Base-by-base conservation (phyloP, 2,329 filamentous ascomycete species). In the Fusarium sacchari region DNA sequence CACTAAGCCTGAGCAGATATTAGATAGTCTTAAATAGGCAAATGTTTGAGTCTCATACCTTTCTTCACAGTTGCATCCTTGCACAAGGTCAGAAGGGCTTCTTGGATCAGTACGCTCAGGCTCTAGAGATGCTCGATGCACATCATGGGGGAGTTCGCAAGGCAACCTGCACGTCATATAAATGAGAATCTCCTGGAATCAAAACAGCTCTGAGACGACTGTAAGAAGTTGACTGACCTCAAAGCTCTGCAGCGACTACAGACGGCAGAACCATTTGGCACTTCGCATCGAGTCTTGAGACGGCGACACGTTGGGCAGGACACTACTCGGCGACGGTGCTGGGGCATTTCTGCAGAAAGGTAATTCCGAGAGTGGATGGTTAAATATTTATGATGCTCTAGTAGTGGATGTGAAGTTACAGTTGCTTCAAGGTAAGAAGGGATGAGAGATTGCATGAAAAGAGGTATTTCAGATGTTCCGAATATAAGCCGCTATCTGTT, bases 121-220 rank as follows among this genome's bases (percentile, higher is more conserved):
- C n/a, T 10, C 13, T 24, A 11, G 8, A 2, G n/a, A 22, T 10
- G 37, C n/a, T 2, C 49, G 49, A 22, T 53, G 18, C 3, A 1
- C n/a, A 6, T 26, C 18, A 3, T 5, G 6, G 14, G 50, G 50
- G 3, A 53, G 34, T 7, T 53, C 24, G 10, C 50, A 53, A 13
- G 49, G 18, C 1, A 53, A 12, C 12, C 49, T 53, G 7, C 7
- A 7, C 3, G 3, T 5, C 4, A 24, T 17, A 3, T 49, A 3
- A n/a, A 32, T 32, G 2, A 40, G 39, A 14, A n/a, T 17, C 9
- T 12, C 1, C 10, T 3, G 15, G n/a, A 10, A 22, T 10, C 2
- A 2, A 6, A 18, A 10, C 2, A 7, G 1, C 6, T 4, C 11
- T 8, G 6, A 13, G 3, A 24, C 15, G 0, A 0, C 2, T 20